Base-by-base conservation (phyloP, 2,329 filamentous ascomycete genomes). In the Cladophialophora psammophila region DNA sequence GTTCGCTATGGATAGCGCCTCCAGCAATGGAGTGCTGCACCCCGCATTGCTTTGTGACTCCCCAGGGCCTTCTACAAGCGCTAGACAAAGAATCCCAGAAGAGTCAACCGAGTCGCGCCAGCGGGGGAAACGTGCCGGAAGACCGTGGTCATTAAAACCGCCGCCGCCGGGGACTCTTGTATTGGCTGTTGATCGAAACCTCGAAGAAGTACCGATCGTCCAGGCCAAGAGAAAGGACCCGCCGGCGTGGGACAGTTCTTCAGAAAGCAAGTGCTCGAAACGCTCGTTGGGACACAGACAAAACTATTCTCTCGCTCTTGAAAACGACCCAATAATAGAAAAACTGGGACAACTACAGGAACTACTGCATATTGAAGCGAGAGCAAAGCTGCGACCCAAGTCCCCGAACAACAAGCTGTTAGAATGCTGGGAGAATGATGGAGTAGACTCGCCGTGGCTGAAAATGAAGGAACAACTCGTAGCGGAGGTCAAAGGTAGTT, bases 381-480 rank as follows among this genome's bases (percentile, higher is more conserved):
- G 8, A 20, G 8, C n/a, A 8, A 10, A 48, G 42, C 8, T 9
- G 3, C n/a, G 1, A 6, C 7, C 18, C 2, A 12, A 48, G 8
- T 2, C n/a, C 12, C 5, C 18, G 20, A 9, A 1, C 1, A 10
- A 50, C 5, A 20, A 50, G 45, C 45, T 2, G 26, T 0, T 1
- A 12, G 45, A 18, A 31, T 50, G 18, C 12, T 50, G 8, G 45
- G 18, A 31, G 13, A 50, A 13, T 26, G 45, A 26, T 12, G 45
- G 1, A 50, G 13, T 26, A 2, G 9, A 12, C 5, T 9, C 20
- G 8, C 45, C 9, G 5, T 50, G 69, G 7, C 57, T 82, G 10
- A 86, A 92, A 0, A 93, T 95, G 0, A 89, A 92, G 67, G 90
- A 93, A 0, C 91, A 96, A 72, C 83, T 97, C 0, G 87, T 92